A percentile compares a stretch with the other conserved stretches of the same genome.
phyloP scores from a whole-genome alignment of 2,329 filamentous ascomycete species.

The Exophiala sp. region DNA sequence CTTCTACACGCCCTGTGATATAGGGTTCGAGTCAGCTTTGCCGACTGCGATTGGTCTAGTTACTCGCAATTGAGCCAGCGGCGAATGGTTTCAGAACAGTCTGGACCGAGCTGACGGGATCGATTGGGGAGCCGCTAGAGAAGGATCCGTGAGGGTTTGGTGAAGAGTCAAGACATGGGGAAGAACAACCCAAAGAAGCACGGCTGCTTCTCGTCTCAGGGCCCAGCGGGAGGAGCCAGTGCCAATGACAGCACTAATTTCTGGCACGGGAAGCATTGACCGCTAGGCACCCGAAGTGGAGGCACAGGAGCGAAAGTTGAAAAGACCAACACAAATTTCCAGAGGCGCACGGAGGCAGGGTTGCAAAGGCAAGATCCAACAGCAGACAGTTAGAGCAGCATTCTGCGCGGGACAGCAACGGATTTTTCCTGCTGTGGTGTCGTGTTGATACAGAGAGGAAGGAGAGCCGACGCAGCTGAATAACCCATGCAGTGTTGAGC shows the following conservation, averaged over 20 bases:
- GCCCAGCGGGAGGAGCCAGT: not conserved
- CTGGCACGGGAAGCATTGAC: not conserved
- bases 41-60: slow-evolving; percentile 1
- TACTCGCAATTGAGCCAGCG: not conserved
- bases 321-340: not conserved
- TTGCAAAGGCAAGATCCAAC: not conserved
- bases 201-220: not conserved
- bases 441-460: not conserved
- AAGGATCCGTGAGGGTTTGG: not conserved
- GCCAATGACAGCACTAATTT: not conserved
- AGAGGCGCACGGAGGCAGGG: too few species aligned
- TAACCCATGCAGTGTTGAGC: not conserved
- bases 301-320: not conserved
- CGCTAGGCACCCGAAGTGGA: not conserved
- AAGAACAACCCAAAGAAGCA: not conserved
- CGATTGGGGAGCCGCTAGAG: slow-evolving; percentile 7
- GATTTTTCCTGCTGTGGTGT: not conserved
- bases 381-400: too few species aligned
- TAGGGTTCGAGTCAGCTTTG: not conserved
- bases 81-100: slow-evolving; percentile 7
- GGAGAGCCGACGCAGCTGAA: not conserved
- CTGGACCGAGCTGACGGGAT: slow-evolving; percentile 11
- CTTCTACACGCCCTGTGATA: not conserved
- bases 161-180: not conserved
- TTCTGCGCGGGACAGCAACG: not conserved